phyloP scores from a whole-genome alignment of 2,329 filamentous ascomycete genomes.

The Zopfia rhizophila region DNA sequence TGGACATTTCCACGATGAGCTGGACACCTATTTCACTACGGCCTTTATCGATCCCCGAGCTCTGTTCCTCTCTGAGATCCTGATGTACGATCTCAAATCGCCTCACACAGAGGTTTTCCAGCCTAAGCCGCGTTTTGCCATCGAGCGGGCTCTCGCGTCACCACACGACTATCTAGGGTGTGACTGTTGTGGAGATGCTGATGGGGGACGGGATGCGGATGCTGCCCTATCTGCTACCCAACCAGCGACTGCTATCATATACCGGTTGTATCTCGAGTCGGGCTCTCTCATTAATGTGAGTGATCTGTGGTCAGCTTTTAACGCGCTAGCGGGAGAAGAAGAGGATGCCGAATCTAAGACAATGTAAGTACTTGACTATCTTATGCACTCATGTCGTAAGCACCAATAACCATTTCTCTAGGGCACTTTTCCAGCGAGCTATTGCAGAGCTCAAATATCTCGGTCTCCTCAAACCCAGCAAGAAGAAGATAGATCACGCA shows the following conservation, averaged over 20 bases:
- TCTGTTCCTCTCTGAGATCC: slow-evolving; percentile 74
- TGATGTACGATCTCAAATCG: slow-evolving; percentile 77
- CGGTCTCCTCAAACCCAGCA: slow-evolving; percentile 88
- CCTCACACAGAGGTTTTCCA: slow-evolving; percentile 80
- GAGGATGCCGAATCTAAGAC: slow-evolving; percentile 61
- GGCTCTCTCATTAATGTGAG: slow-evolving; percentile 80
- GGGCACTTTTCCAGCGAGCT: slow-evolving; percentile 82
- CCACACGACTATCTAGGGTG: slow-evolving; percentile 84
- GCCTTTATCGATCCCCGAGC: slow-evolving; percentile 61
- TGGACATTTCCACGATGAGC: slow-evolving; percentile 63
- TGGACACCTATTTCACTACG: slow-evolving; percentile 60
- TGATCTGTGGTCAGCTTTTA: slow-evolving; percentile 83
- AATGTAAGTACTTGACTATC: slow-evolving; percentile 48
- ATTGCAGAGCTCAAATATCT: slow-evolving; percentile 86
- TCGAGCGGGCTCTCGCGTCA: slow-evolving; percentile 76
- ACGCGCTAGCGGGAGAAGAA: slow-evolving; percentile 67
- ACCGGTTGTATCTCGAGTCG: slow-evolving; percentile 82
- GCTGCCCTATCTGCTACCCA: slow-evolving; percentile 67
- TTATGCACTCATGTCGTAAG: neutral
- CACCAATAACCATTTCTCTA: slow-evolving; percentile 34
- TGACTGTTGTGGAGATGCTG: slow-evolving; percentile 69
- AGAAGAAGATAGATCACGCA: slow-evolving; percentile 92
- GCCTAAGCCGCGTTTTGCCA: slow-evolving; percentile 74
- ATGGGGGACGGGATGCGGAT: slow-evolving; percentile 51
- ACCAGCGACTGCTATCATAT: slow-evolving; percentile 77